These are phyloP conservation scores for Warburgia ugandensis DNA, from an alignment of 164 flowering plant species.

Conservation along the genomic window DNA sequence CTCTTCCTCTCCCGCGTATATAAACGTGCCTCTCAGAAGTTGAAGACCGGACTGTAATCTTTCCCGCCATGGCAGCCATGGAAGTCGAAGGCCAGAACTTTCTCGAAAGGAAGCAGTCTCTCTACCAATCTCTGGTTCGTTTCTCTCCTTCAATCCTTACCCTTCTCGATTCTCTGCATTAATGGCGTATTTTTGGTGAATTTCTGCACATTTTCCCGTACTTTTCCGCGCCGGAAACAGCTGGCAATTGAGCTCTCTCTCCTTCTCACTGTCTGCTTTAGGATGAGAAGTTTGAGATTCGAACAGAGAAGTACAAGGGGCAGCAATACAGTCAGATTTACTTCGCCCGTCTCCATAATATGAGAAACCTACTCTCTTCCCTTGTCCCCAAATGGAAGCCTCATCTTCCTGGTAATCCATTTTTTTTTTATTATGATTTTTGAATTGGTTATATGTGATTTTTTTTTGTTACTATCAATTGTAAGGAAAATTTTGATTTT, in stretches of 20 bases:
- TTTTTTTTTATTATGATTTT: background rate
- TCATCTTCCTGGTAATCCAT: slow-evolving; percentile 50
- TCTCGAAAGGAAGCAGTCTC: slow-evolving; percentile 48
- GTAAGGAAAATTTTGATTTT: background rate
- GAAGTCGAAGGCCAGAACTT: slow-evolving; percentile 31
- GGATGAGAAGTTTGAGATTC: slow-evolving; percentile 71
- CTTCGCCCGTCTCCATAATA: slow-evolving; percentile 68
- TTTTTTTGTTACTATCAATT: background rate
- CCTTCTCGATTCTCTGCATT: background rate
- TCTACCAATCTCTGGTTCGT: slow-evolving; percentile 41
- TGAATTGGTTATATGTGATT: no score
- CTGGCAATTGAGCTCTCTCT: no score
- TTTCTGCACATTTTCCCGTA: background rate
- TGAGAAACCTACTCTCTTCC: slow-evolving; percentile 63
- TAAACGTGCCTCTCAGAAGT: no score
- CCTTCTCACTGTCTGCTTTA: slow-evolving; percentile 9
- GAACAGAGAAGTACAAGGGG: slow-evolving; percentile 69
- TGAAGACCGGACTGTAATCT: no score
- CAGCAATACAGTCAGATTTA: slow-evolving; percentile 97
- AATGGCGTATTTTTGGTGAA: background rate
- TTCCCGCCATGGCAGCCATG: slow-evolving; percentile 43
- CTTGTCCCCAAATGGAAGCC: slow-evolving; percentile 73
- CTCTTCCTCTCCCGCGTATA: no score
- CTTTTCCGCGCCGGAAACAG: background rate
- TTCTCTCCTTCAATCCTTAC: background rate